Evolutionary conservation across 805 yeast species (phyloP), one percentile per base, ranked within the genome.

Genomic region (Teunomyces aglyptinius): DNA sequence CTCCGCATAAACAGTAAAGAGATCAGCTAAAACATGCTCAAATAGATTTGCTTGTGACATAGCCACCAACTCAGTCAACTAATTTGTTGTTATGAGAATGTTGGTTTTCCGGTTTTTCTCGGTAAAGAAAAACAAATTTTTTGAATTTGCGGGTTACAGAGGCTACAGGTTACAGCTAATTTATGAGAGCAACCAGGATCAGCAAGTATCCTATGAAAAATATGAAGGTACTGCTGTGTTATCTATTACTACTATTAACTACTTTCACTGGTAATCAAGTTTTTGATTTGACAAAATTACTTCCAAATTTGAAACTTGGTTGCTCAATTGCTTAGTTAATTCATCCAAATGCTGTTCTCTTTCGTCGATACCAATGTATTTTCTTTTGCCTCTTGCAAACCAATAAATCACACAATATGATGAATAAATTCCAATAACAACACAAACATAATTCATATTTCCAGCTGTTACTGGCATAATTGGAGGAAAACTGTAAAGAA

Each of bases 361-460:
- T 13, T 55, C 57, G n/a, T 59, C 63, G 3, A 50, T 29, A 6
- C 59, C 50, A 13, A 49, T 54, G 49, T 49, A 63, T 43, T 49
- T 51, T 29, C 43, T 24, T 35, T 56, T 62, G 3, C 72, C 75
- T 52, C 73, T 56, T 18, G 66, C 63, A 45, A 64, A 66, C 89
- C 89, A 83, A 58, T 82, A 82, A 4, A 70, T 46, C 1, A 80
- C 49, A 28, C 77, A 60, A 56, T 75, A 80, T 0, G 67, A 10
- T 4, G 71, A 56, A 56, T 69, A 75, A 7, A 81, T 81, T 1
- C 55, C 65, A 39, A 60, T 43, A 15, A 80, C 86, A 6, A 76
- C 86, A 27, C 77, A 62, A 12, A 83, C 82, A 54, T 85, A 85
- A 60, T 85, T 85, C 90, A 85, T 85, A 51, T 75, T 73, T 34